Percentiles rank a stretch among this genome's conserved stretches.
phyloP scores from a whole-genome alignment of 1,284 basidiomycete species.

The Phlebopus sp. region DNA sequence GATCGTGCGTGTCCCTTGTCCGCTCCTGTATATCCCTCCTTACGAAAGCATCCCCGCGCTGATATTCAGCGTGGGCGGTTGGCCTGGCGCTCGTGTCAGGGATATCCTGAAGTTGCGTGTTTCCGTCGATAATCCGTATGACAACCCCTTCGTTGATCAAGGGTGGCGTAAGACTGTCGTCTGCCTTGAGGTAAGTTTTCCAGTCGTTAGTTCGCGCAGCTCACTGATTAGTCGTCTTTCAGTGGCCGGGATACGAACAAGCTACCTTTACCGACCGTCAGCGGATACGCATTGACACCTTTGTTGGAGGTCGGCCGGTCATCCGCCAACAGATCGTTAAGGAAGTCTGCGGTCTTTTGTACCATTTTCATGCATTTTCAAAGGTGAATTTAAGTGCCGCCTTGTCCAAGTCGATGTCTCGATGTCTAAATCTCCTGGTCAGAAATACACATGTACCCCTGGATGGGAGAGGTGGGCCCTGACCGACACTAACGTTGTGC shows the following conservation, averaged over 20 bases:
- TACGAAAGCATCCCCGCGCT: slow-evolving; percentile 18
- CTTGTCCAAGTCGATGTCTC: not conserved
- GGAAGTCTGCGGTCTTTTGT: slow-evolving; percentile 16
- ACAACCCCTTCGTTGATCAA: slow-evolving; percentile 15
- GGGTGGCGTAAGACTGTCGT: slow-evolving; percentile 24
- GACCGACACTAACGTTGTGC: slow-evolving; percentile 16
- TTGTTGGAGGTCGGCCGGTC: slow-evolving; percentile 8
- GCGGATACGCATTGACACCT: slow-evolving; percentile 15
- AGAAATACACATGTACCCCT: slow-evolving; percentile 14
- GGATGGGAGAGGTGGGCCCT: slow-evolving; percentile 24
- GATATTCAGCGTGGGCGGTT: slow-evolving; percentile 19
- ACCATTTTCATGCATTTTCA: slow-evolving; percentile 7
- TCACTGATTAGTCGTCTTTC: not conserved
- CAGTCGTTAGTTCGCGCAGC: not conserved
- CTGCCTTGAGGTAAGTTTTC: slow-evolving; percentile 18
- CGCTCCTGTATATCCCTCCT: slow-evolving; percentile 12
- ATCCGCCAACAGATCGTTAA: slow-evolving; percentile 21
- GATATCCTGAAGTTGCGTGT: slow-evolving; percentile 15
- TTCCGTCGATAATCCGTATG: slow-evolving; percentile 18
- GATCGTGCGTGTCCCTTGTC: slow-evolving; percentile 24
- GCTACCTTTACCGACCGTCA: slow-evolving; percentile 1
- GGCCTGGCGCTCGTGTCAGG: slow-evolving; percentile 19
- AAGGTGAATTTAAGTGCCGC: slow-evolving; percentile 13
- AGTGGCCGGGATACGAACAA: slow-evolving; percentile 29
- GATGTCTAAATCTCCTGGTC: not conserved